Percentiles rank a stretch among this genome's conserved stretches.
phyloP scores from a whole-genome alignment of 805 yeast species.

The Candida coquimbonensis region DNA sequence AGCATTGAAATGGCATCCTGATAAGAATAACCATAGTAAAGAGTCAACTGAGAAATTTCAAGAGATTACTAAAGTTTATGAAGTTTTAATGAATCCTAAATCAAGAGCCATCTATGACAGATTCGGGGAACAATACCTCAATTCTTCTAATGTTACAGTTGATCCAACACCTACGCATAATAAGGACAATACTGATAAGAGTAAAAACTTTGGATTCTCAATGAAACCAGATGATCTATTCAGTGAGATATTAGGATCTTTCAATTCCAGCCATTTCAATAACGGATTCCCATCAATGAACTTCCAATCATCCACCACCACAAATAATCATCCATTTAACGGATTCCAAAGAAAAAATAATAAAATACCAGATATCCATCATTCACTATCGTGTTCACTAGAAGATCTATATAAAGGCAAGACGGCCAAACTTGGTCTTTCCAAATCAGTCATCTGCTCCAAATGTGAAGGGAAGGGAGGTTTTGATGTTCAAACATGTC shows the following conservation, averaged over 20 bases:
- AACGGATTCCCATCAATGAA: no score
- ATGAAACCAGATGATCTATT: constrained; percentile 24
- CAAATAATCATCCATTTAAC: no score
- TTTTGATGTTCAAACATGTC: constrained; percentile 23
- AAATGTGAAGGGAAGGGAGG: constrained; percentile 51
- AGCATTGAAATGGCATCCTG: constrained; percentile 79
- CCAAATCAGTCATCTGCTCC: constrained; percentile 41
- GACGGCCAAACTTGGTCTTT: constrained; percentile 44
- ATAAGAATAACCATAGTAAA: constrained; percentile 62
- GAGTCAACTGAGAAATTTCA: constrained; percentile 95
- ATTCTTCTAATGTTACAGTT: constrained; percentile 44
- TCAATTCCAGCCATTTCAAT: no score
- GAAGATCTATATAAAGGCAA: constrained; percentile 56
- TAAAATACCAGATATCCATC: constrained; percentile 50
- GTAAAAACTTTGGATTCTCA: not conserved
- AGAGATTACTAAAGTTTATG: constrained; percentile 81
- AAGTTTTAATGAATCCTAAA: constrained; percentile 70
- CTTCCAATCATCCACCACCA: no score
- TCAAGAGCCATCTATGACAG: constrained; percentile 83
- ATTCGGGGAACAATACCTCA: constrained; percentile 85
- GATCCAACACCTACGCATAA: constrained; percentile 2
- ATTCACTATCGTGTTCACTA: constrained; percentile 44
- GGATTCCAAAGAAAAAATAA: constrained; percentile 5
- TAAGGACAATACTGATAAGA: no score
- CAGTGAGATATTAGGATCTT: constrained; percentile 26